A percentile compares a stretch with the other conserved stretches of the same genome.
Evolutionary conservation across 1,139 yeast species (phyloP).

Genomic region (Debaryomycetaceae sp.): DNA sequence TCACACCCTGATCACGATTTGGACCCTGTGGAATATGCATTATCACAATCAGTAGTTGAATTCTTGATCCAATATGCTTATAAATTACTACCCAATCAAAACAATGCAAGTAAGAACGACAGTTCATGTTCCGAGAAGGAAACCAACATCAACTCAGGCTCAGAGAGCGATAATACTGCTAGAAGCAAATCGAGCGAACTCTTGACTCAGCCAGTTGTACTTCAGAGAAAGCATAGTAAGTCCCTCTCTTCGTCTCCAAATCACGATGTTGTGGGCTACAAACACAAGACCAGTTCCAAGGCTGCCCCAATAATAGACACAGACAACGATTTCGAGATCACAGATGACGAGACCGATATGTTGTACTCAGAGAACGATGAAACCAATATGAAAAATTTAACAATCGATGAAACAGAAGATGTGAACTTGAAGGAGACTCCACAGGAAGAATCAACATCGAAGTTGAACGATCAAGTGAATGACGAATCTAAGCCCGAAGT

Average conservation of each 20-base stretch:
- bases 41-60: slow-evolving; percentile 83
- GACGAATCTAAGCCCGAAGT: slow-evolving; percentile 9
- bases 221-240: slow-evolving; percentile 52
- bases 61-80: slow-evolving; percentile 85
- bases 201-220: slow-evolving; percentile 13
- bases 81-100: slow-evolving; percentile 58
- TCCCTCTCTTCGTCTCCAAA: slow-evolving; percentile 53
- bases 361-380: slow-evolving; percentile 17
- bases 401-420: not conserved
- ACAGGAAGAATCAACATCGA: not conserved
- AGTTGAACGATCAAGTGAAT: not conserved
- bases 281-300: slow-evolving; percentile 16
- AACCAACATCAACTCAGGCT: slow-evolving; percentile 7
- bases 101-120: slow-evolving; percentile 1
- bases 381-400: not conserved
- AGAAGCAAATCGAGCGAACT: slow-evolving; percentile 1
- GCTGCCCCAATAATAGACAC: slow-evolving; percentile 23
- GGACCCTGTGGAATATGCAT: slow-evolving; percentile 86
- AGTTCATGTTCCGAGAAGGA: slow-evolving; percentile 17
- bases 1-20: slow-evolving; percentile 92
- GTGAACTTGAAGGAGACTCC: not conserved
- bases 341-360: slow-evolving; percentile 22
- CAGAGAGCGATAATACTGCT: not conserved
- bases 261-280: slow-evolving; percentile 46
- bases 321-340: slow-evolving; percentile 28